Base-by-base conservation (phyloP, 2,329 filamentous ascomycete species). In the Penicillium sp. region DNA sequence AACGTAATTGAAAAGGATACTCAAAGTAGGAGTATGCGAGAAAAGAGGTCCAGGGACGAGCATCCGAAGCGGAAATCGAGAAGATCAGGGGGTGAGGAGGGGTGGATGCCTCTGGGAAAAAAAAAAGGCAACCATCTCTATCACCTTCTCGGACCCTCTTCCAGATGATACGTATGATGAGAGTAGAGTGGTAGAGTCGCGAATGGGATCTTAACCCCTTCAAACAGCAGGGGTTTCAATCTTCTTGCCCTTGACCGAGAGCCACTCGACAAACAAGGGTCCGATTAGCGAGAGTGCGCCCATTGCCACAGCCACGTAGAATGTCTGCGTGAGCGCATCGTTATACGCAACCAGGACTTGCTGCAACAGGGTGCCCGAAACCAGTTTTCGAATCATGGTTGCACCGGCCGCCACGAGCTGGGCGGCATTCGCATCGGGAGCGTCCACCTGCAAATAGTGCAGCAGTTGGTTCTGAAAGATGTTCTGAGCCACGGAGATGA, bases 251-350 rank as follows among this genome's bases (percentile, higher is more conserved):
- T 69, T 72, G 26, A 73, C 66, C 4, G 64, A 70, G 45, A 68
- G 60, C 70, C 70, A 73, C 50, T 72, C 63, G 9, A 73, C 53
- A 29, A 63, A 65, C 26, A 69, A 50, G 1, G 66, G 62, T 0
- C 63, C 66, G 32, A 71, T 36, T 4, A 68, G 50, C 3, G 60
- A 61, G 34, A 71, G 43, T n/a, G 61, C 63, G 8, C 61, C 59
- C 63, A 72, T 69, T 1, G 63, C 67, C 4, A 70, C 61, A 18
- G 59, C 53, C n/a, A 67, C 64, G 48, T 70, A 70, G 54, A 67
- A 73, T 0, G 68, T 66, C 38, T 69, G 50, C 6, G 63, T 66
- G 18, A 73, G 52, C 3, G 69, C 63, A 9, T 55, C 50, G 37
- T 69, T 72, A 50, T 72, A 73, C 5, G 66, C 67, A 33, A 50